These are phyloP conservation scores for Colletotrichum sp. DNA, from an alignment of 2,329 filamentous ascomycete genomes.

Conservation along the genomic window DNA sequence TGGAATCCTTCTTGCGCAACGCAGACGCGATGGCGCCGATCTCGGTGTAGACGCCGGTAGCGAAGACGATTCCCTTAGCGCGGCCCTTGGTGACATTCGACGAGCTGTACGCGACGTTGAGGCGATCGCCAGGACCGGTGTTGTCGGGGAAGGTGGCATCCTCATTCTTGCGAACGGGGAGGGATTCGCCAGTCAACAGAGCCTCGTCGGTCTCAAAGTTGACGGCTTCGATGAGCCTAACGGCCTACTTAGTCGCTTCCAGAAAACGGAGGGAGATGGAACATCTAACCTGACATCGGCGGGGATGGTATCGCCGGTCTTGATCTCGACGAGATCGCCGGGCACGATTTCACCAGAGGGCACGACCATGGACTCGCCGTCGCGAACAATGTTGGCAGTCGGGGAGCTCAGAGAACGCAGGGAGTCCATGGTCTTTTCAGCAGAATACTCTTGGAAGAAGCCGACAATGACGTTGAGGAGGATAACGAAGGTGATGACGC, in stretches of 20 bases:
- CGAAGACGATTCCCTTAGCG: constrained; percentile 62
- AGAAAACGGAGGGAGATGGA: constrained; percentile 64
- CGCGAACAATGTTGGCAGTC: constrained; percentile 53
- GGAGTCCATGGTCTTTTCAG: constrained; percentile 59
- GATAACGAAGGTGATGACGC: constrained; percentile 56
- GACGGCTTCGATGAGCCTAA: constrained; percentile 50
- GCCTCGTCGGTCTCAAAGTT: constrained; percentile 67
- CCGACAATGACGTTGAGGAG: constrained; percentile 57
- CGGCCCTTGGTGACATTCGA: constrained; percentile 68
- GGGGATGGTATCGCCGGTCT: constrained; percentile 47
- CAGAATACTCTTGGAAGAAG: constrained; percentile 58
- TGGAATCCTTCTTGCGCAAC: constrained; percentile 58
- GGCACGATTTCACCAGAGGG: constrained; percentile 58
- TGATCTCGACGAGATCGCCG: constrained; percentile 62
- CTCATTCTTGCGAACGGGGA: constrained; percentile 61
- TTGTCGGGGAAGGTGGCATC: constrained; percentile 52
- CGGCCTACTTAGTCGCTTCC: constrained; percentile 69
- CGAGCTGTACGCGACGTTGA: constrained; percentile 67
- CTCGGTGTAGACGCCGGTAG: constrained; percentile 64
- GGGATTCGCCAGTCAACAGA: constrained; percentile 66
- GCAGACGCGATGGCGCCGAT: constrained; percentile 68
- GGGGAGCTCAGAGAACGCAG: constrained; percentile 53
- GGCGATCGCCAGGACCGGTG: constrained; percentile 63
- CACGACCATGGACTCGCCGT: constrained; percentile 52
- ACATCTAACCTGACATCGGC: constrained; percentile 38